Percentiles rank a stretch among this genome's conserved stretches.
These are phyloP conservation scores for Coniochaeta ligniaria DNA, from an alignment of 2,329 filamentous ascomycete genomes.

Conservation along the genomic window DNA sequence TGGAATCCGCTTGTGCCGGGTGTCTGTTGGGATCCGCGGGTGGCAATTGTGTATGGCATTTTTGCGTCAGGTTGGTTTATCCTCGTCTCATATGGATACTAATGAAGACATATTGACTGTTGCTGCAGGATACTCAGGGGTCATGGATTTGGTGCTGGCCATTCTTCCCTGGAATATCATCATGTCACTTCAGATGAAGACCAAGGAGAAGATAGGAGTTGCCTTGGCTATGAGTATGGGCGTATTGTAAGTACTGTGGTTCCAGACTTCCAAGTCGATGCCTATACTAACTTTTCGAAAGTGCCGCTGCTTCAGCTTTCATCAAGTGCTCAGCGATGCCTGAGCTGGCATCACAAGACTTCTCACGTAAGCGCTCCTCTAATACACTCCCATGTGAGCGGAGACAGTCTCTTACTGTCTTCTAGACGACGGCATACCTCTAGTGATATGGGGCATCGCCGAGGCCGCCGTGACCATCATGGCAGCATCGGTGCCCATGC, in stretches of 20 bases:
- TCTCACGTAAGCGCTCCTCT: constrained; percentile 10
- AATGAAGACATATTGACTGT: neutral
- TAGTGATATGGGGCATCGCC: constrained; percentile 15
- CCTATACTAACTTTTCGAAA: neutral
- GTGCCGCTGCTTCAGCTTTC: constrained; percentile 12
- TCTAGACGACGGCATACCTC: constrained; percentile 12
- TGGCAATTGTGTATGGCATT: neutral
- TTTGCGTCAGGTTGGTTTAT: neutral
- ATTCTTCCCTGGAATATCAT: constrained; percentile 12
- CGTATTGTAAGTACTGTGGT: constrained; percentile 8
- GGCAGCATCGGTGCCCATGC: constrained; percentile 15
- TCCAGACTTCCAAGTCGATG: neutral
- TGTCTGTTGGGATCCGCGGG: neutral
- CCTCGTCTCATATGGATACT: neutral
- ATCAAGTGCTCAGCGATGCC: constrained; percentile 16
- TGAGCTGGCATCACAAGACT: constrained; percentile 11
- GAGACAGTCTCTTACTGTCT: neutral
- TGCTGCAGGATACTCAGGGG: constrained; percentile 8
- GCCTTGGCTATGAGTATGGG: constrained; percentile 12
- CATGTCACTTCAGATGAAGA: constrained; percentile 10
- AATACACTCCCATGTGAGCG: neutral
- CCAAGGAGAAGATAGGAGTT: constrained; percentile 12
- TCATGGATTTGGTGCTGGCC: constrained; percentile 10
- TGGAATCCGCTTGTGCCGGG: neutral
- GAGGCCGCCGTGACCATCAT: constrained; percentile 16